A percentile compares a stretch with the other conserved stretches of the same genome.
These are phyloP conservation scores for Entoloma clypeatum DNA, from an alignment of 1,284 basidiomycete species.

Conservation along the genomic window DNA sequence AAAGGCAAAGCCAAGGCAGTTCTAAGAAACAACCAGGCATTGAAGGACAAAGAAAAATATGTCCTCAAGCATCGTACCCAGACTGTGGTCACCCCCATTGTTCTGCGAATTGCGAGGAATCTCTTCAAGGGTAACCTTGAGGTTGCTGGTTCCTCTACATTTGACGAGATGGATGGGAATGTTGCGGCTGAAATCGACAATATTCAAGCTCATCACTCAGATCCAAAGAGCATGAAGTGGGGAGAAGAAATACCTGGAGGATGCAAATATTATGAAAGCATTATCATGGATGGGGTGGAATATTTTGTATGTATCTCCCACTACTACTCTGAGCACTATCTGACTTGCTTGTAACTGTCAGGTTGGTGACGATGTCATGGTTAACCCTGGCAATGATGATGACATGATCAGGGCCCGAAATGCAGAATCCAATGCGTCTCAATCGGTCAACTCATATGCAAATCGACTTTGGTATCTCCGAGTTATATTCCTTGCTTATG, in stretches of 20 bases:
- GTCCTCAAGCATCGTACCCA: constrained; percentile 37
- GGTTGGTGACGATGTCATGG: constrained; percentile 60
- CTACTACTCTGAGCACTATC: not conserved
- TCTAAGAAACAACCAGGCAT: not conserved
- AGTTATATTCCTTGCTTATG: not conserved
- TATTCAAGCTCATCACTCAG: constrained; percentile 37
- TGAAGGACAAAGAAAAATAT: constrained; percentile 29
- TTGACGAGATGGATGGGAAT: constrained; percentile 25
- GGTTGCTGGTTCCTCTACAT: constrained; percentile 29
- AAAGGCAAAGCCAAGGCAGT: constrained; percentile 1
- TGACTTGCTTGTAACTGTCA: constrained; percentile 23
- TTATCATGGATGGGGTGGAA: constrained; percentile 48
- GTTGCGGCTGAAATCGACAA: constrained; percentile 22
- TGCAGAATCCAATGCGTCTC: constrained; percentile 32
- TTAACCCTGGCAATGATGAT: constrained; percentile 47
- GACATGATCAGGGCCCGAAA: constrained; percentile 34
- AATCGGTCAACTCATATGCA: constrained; percentile 43
- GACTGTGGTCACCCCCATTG: constrained; percentile 49
- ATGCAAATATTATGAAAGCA: constrained; percentile 38
- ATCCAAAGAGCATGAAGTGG: constrained; percentile 51
- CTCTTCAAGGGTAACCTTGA: constrained; percentile 45
- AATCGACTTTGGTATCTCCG: constrained; percentile 52
- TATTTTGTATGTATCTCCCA: constrained; percentile 43
- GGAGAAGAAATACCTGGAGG: constrained; percentile 25
- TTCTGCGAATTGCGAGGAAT: constrained; percentile 42